These are phyloP conservation scores for Beauveria asiatica DNA, from an alignment of 2,329 filamentous ascomycete species.

Conservation along the genomic window DNA sequence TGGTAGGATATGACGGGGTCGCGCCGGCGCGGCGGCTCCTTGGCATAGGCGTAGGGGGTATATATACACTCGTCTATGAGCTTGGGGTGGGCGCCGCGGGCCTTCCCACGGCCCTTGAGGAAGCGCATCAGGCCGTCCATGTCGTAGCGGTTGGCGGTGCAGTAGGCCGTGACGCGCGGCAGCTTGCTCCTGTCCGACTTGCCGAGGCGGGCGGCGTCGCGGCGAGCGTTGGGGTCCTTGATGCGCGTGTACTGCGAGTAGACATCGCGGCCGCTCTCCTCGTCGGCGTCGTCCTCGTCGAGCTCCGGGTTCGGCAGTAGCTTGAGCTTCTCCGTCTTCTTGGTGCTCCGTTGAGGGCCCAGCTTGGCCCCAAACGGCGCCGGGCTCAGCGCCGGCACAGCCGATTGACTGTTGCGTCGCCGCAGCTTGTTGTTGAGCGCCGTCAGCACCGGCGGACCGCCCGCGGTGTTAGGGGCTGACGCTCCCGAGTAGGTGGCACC, in stretches of 20 bases:
- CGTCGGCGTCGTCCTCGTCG: constrained; percentile 66
- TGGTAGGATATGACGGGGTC: constrained; percentile 44
- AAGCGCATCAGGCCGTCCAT: constrained; percentile 86
- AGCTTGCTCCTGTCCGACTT: constrained; percentile 85
- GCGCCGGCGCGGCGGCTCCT: constrained; percentile 20
- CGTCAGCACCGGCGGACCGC: constrained; percentile 48
- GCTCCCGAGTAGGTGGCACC: constrained; percentile 24
- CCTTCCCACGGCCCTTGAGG: constrained; percentile 73
- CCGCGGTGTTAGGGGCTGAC: constrained; percentile 22
- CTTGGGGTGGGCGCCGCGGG: constrained; percentile 75
- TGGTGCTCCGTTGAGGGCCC: constrained; percentile 88
- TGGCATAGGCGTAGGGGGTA: constrained; percentile 77
- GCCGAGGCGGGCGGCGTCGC: constrained; percentile 84
- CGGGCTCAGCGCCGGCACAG: constrained; percentile 27
- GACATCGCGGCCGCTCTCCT: constrained; percentile 88
- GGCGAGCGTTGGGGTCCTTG: constrained; percentile 86
- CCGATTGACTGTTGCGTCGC: constrained; percentile 73
- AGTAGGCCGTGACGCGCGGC: constrained; percentile 92
- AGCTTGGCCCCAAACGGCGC: constrained; percentile 55
- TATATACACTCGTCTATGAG: constrained; percentile 97
- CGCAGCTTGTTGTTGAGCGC: constrained; percentile 81
- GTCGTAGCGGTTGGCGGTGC: constrained; percentile 84
- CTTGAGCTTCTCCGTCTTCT: constrained; percentile 94
- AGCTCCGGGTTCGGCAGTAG: constrained; percentile 86
- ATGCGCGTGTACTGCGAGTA: constrained; percentile 97